Evolutionary conservation across 805 yeast species (phyloP), one percentile per base, ranked within the genome.

Genomic region (Teunomyces cretensis): DNA sequence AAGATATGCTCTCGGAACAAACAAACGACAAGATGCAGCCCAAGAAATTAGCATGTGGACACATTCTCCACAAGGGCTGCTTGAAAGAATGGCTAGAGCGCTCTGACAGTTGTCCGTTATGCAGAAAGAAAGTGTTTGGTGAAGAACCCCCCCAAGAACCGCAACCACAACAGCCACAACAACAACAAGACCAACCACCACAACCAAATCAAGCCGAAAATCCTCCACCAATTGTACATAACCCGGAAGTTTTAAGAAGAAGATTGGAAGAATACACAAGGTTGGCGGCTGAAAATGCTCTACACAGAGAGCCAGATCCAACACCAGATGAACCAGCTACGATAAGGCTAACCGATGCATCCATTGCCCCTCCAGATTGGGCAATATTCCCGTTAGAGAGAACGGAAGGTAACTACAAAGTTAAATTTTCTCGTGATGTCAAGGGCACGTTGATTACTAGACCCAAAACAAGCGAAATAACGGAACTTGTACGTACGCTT

Each of bases 61-160:
- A 94, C 64, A 84, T 88, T 39, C 74, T 92, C 46, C 99, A 94
- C 62, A 69, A 86, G 66, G 91, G 94, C 4, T 94, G 99, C 63
- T 74, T 94, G 50, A 86, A 88, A 57, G 84, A 86, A 53, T 94
- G 99, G 99, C 73, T 94, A 54, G 95, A 88, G 58, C 78, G 96
- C 52, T 88, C 96, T 0, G 92, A 85, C 54, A 79, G 81, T n/a
- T 94, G 99, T 68, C 99, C 99, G 1, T 81, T 91, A 43, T 94
- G 99, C 62, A 74, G 96, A 49, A 73, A 84, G 26, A 79, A 81
- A 9, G 95, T 89, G 6, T 71, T 72, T 48, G 56, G 46, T 17
- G 16, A 42, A 2, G 33, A 30, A 7, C 16, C 39, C 12, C 31
- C 40, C 11, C 32, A 36, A 6, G 31, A 17, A 22, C 28, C 28